These are phyloP conservation scores for Cokeromyces recurvatus DNA, from an alignment of 371 early-diverging fungal genomes.

Conservation along the genomic window DNA sequence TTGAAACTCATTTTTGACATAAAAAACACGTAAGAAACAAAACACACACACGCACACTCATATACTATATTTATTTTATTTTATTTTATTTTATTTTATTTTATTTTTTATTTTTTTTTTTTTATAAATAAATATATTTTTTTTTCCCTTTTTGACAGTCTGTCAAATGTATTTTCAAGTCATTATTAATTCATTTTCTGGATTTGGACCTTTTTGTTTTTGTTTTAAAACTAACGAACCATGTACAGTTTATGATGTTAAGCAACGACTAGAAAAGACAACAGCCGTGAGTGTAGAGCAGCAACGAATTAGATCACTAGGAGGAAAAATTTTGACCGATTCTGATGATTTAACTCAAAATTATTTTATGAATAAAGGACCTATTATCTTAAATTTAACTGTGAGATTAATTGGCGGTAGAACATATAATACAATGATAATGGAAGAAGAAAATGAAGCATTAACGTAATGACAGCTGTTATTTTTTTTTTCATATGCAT, in stretches of 20 bases:
- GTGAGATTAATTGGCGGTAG: constrained; percentile 13
- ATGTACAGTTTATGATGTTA: constrained; percentile 13
- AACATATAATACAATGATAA: neutral
- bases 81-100: too few species aligned
- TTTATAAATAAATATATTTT: too few species aligned
- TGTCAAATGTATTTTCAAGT: constrained; percentile 17
- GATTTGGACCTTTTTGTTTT: constrained; percentile 19
- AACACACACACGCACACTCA: too few species aligned
- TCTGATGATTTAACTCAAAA: constrained; percentile 6
- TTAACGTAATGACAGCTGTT: too few species aligned
- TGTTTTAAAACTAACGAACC: constrained; percentile 2
- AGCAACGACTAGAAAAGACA: constrained; percentile 5
- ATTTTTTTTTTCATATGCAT: too few species aligned
- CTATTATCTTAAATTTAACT: constrained; percentile 15
- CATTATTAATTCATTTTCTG: constrained; percentile 19
- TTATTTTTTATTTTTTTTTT: too few species aligned
- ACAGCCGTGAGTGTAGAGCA: constrained; percentile 11
- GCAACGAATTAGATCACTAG: constrained; percentile 14
- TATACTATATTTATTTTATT: too few species aligned
- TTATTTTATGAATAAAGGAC: constrained; percentile 4
- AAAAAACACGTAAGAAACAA: too few species aligned
- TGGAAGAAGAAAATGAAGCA: neutral
- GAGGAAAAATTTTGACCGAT: constrained; percentile 16
- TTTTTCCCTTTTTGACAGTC: too few species aligned
- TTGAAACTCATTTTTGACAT: too few species aligned